Conservation (phyloP, 495 filamentous ascomycete species). For the Diplogelasinospora grovesii region DNA sequence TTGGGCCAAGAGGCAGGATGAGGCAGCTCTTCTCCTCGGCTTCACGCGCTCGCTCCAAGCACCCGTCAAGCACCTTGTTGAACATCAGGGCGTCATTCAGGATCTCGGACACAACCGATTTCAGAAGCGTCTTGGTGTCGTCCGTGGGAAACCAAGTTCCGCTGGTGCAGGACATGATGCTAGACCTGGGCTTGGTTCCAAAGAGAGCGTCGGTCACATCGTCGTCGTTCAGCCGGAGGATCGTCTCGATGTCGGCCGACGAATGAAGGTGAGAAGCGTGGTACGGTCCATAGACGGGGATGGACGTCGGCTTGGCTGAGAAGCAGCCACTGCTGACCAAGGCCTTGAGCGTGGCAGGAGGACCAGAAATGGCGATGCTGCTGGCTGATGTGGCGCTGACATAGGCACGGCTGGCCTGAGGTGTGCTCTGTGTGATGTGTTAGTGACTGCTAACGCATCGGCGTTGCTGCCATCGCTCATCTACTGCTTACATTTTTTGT, state of each 20-base stretch:
- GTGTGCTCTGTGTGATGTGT: conserved; percentile 43
- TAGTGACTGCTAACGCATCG: too few relatives aligned
- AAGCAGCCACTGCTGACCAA: conserved; percentile 51
- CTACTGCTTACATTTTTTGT: conserved; percentile 34
- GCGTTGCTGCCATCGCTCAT: not conserved
- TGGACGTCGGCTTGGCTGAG: conserved; percentile 51
- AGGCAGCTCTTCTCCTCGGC: conserved; percentile 37
- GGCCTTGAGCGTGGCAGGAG: conserved; percentile 54
- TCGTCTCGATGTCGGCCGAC: conserved; percentile 51
- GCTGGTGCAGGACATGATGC: conserved; percentile 52
- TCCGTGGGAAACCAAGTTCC: conserved; percentile 40
- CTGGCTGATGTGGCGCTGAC: conserved; percentile 65
- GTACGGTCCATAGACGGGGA: conserved; percentile 73
- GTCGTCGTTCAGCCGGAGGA: conserved; percentile 43
- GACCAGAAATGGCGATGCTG: conserved; percentile 72
- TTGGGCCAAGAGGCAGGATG: conserved; percentile 50
- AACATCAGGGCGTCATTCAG: conserved; percentile 53
- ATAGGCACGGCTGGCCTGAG: conserved; percentile 58
- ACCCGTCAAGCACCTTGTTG: conserved; percentile 51
- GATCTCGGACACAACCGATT: conserved; percentile 50
- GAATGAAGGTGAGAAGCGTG: conserved; percentile 71
- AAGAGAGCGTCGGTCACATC: conserved; percentile 33
- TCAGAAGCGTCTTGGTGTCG: conserved; percentile 45
- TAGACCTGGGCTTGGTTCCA: conserved; percentile 43
- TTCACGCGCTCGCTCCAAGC: conserved; percentile 32